Evolutionary conservation across 2,329 filamentous ascomycete species (phyloP), one percentile per base, ranked within the genome.

Genomic region (Cladosporium sp.): DNA sequence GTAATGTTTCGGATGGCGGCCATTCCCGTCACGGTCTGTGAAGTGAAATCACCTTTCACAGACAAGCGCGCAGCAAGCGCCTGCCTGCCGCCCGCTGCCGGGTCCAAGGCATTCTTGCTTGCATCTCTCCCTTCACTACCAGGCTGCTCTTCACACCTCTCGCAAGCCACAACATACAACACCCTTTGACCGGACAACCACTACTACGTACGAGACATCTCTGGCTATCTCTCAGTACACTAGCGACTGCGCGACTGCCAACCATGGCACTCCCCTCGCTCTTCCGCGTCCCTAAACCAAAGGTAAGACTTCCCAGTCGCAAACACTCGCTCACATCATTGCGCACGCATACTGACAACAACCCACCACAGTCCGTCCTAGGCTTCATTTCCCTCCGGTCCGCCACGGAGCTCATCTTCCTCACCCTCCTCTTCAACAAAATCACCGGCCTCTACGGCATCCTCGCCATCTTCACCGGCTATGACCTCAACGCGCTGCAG

Each of bases 381-480:
- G 89, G 88, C 66, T 76, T 90, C 64, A 86, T 96, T 75, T 88
- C 87, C 65, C 83, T 96, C 49, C 87, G 89, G 62, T 92, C 88
- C 29, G 91, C 89, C 59, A 85, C 88, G 41, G 89, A 93, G 61
- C 80, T 96, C 63, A 89, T 96, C 62, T 84, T 87, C 4, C 78
- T 93, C 55, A 84, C 87, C 9, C 81, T 95, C 57, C 78, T 95
- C 50, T 85, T 96, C 73, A 96, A 96, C 78, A 96, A 96, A 71
- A 82, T 91, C 59, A 92, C 89, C 43, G 91, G 90, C 52, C 77
- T 96, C 59, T 96, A 95, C 70, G 91, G 91, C 58, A 78, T 96
- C 38, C 84, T 96, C 59, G 90, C 91, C 53, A 80, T 96, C 59
- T 76, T 96, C 57, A 95, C 91, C 19, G 92, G 92, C 66, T 90